Base-by-base conservation (phyloP, 2,329 filamentous ascomycete species). In the Sclerotinia borealis region DNA sequence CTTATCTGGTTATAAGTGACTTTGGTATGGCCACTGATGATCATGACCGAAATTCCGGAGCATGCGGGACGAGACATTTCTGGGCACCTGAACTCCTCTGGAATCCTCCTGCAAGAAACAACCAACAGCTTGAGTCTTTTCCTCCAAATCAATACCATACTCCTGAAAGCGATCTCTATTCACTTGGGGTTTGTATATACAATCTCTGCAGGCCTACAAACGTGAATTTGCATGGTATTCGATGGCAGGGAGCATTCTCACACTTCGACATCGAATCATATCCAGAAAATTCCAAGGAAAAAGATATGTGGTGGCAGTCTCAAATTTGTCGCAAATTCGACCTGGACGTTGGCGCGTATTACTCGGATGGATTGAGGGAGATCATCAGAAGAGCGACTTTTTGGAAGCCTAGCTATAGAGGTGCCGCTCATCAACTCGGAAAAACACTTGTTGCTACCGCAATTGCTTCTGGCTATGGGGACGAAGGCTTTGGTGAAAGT, bases 1-100 rank as follows among this genome's bases (percentile, higher is more conserved):
- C 67, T 27, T 73, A 72, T 49, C 67, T 67, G 25, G 66, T 72
- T 13, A 63, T 73, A 15, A 70, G 69, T 36, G 71, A 73, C 49
- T 73, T 73, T 43, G 71, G 71, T 4, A 63, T 73, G 9, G 69
- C 69, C 19, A 69, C 61, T 45, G 65, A 69, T 27, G 63, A 68
- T 51, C 56, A 61, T 19, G 27, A 51, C 3, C 63, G 70, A 22
- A 69, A 52, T 36, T 9, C 2, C 10, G 51, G 58, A 13, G 43
- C 47, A 19, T 50, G 17, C 27, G 71, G 68, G 4, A 69, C 69
- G 17, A 45, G 22, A 11, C 39, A 6, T 71, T 52, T 34, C 67
- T 48, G 39, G 8, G 71, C 71, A 3, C 70, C 71, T 1, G 71
- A 73, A 54, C 59, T 71, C 4, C 65, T 66, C 43, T 66, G 63